phyloP scores from a whole-genome alignment of 2,329 filamentous ascomycete species.

The Huntiella bhutanensis region DNA sequence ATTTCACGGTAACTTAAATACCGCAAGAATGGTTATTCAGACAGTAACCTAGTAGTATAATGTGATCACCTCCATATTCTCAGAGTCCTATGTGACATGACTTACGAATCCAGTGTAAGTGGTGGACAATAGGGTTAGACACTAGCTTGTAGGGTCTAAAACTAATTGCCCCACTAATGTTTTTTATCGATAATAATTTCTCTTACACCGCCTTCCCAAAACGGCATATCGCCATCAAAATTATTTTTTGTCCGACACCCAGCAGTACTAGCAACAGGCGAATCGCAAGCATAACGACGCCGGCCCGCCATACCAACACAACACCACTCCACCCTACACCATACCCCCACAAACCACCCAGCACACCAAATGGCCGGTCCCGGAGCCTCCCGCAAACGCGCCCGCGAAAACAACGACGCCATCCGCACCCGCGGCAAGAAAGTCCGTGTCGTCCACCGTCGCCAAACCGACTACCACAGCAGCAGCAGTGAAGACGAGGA shows the following conservation, averaged over 20 bases:
- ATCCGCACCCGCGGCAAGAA: conserved; percentile 29
- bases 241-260: conserved; percentile 5
- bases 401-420: conserved; percentile 17
- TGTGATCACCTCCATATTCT: too few relatives aligned
- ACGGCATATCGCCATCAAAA: background rate
- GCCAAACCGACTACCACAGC: conserved; percentile 31
- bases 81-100: too few relatives aligned
- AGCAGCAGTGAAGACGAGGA: conserved; percentile 26
- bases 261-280: too few relatives aligned
- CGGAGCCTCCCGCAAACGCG: conserved; percentile 17
- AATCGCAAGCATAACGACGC: background rate
- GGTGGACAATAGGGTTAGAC: background rate
- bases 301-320: background rate
- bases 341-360: background rate
- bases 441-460: conserved; percentile 16
- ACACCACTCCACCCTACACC: background rate
- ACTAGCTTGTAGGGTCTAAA: background rate
- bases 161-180: background rate
- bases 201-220: conserved; percentile 7
- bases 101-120: too few relatives aligned
- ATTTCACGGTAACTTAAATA: too few relatives aligned
- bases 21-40: too few relatives aligned
- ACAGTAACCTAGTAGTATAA: too few relatives aligned
- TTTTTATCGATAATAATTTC: conserved; percentile 8
- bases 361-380: conserved; percentile 8